phyloP scores from a whole-genome alignment of 176 grass and related monocot species.

The Stipa capillata region DNA sequence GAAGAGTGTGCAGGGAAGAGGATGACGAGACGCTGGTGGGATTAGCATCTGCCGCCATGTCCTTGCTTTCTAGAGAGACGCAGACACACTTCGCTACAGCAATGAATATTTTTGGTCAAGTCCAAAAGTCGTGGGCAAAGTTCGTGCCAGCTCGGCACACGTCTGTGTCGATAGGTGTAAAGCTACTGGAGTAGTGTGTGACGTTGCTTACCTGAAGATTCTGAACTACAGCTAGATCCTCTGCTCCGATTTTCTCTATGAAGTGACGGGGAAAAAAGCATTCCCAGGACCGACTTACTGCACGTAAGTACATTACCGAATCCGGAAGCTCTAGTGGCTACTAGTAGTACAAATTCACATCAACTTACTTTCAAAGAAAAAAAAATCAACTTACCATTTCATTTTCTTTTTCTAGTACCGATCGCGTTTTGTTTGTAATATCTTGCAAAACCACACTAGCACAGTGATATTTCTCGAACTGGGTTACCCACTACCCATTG shows the following conservation, averaged over 20 bases:
- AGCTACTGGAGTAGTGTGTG: neutral
- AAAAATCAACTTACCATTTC: neutral
- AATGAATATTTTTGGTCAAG: neutral
- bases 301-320: too few relatives aligned
- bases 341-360: too few relatives aligned
- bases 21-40: neutral
- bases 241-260: neutral
- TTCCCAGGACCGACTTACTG: too few relatives aligned
- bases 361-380: too few relatives aligned
- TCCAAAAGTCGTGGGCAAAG: neutral
- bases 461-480: too few relatives aligned
- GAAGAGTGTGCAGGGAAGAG: too few relatives aligned
- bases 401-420: neutral
- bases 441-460: neutral
- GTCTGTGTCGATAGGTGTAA: neutral
- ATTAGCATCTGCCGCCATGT: too few relatives aligned
- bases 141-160: conserved; percentile 3
- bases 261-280: too few relatives aligned
- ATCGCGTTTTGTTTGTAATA: neutral
- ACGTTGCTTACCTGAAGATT: neutral
- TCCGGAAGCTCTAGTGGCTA: neutral
- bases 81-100: too few relatives aligned
- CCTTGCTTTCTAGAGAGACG: neutral
- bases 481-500: too few relatives aligned
- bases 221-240: neutral